Evolutionary conservation across 2,329 filamentous ascomycete species (phyloP).

Genomic region (Herpotrichia juniperi): DNA sequence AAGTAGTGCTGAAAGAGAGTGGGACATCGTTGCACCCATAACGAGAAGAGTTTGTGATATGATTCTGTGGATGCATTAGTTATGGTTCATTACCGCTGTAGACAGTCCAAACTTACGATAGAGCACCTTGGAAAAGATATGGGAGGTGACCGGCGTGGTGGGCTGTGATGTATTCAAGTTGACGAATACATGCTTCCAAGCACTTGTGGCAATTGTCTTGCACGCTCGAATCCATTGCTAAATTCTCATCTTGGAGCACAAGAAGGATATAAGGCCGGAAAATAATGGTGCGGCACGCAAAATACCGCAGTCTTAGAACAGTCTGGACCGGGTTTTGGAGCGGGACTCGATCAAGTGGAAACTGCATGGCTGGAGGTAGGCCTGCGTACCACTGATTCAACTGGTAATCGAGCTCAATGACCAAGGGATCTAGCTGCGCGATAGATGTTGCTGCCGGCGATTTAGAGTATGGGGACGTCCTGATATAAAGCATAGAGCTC

Average conservation of each 20-base stretch:
- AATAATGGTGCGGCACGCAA: slow-evolving; percentile 85
- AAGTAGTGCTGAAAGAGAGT: slow-evolving; percentile 71
- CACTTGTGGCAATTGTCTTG: slow-evolving; percentile 82
- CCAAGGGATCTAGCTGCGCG: slow-evolving; percentile 75
- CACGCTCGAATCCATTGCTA: slow-evolving; percentile 73
- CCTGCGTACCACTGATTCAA: slow-evolving; percentile 85
- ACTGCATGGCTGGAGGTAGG: slow-evolving; percentile 75
- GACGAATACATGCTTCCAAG: slow-evolving; percentile 78
- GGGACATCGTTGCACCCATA: slow-evolving; percentile 84
- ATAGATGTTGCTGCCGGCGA: slow-evolving; percentile 65
- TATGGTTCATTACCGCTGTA: not conserved
- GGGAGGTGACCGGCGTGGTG: slow-evolving; percentile 85
- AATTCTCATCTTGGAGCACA: slow-evolving; percentile 77
- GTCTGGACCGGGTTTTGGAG: slow-evolving; percentile 78
- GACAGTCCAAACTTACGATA: slow-evolving; percentile 50
- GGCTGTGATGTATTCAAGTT: slow-evolving; percentile 78
- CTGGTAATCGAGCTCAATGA: slow-evolving; percentile 81
- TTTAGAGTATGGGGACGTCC: slow-evolving; percentile 55
- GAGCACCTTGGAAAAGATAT: slow-evolving; percentile 83
- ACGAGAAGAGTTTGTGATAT: slow-evolving; percentile 81
- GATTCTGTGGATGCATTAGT: slow-evolving; percentile 60
- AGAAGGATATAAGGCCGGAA: slow-evolving; percentile 83
- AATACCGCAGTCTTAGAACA: slow-evolving; percentile 79
- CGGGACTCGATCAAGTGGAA: slow-evolving; percentile 71
- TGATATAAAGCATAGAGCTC: slow-evolving; percentile 79